A percentile compares a stretch with the other conserved stretches of the same genome.
These are phyloP conservation scores for Anthracocystis panici-leucophaei DNA, from an alignment of 1,284 basidiomycete genomes.

Conservation along the genomic window DNA sequence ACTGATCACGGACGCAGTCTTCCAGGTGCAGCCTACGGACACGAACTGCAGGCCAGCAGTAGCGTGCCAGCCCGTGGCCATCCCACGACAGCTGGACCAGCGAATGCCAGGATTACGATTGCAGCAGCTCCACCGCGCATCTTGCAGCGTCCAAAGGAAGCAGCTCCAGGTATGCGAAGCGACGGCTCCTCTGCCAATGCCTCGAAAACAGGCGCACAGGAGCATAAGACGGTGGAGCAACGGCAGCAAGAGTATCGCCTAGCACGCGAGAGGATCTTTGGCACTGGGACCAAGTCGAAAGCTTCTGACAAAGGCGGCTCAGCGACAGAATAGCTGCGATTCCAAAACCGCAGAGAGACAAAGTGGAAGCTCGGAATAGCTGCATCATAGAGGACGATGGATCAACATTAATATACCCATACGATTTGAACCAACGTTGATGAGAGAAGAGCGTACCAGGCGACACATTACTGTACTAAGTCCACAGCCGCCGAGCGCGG, in stretches of 20 bases:
- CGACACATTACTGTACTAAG: not conserved
- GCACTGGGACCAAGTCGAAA: conserved; percentile 7
- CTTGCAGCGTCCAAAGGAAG: conserved; percentile 42
- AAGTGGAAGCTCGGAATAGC: no score
- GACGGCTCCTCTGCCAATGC: conserved; percentile 19
- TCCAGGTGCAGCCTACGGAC: conserved; percentile 37
- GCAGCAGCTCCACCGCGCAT: conserved; percentile 43
- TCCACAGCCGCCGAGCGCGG: not conserved
- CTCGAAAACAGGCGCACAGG: conserved; percentile 26
- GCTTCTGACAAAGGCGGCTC: conserved; percentile 9
- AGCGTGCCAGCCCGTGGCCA: not conserved
- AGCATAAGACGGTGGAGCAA: conserved; percentile 49
- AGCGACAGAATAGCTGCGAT: conserved; percentile 4
- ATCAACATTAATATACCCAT: conserved; percentile 13
- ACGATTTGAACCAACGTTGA: not conserved
- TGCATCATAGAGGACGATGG: not conserved
- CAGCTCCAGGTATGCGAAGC: conserved; percentile 38
- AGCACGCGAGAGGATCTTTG: conserved; percentile 51
- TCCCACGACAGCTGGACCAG: not conserved
- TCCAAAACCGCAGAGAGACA: not conserved
- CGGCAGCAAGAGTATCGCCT: conserved; percentile 49
- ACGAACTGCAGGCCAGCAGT: conserved; percentile 10
- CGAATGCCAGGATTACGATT: conserved; percentile 4
- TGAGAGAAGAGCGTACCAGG: not conserved
- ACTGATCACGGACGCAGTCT: conserved; percentile 26